Percentiles rank a stretch among this genome's conserved stretches.
phyloP scores from a whole-genome alignment of 1,139 yeast genomes.

The Lodderomyces jiufengensis region DNA sequence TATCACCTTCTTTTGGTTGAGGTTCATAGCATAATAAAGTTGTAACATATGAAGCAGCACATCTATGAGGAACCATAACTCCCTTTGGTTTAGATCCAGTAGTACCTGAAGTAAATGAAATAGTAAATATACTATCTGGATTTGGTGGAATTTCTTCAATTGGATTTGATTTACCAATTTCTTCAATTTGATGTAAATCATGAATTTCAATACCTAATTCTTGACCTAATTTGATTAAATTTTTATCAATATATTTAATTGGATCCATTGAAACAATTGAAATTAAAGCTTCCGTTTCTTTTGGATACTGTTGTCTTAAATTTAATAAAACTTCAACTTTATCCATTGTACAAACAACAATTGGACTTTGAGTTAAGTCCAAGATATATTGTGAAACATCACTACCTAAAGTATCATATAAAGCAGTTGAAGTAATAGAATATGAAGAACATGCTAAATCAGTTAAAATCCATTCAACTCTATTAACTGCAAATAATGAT shows the following conservation, averaged over 20 bases:
- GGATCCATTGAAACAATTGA: slow-evolving; percentile 35
- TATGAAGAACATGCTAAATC: slow-evolving; percentile 33
- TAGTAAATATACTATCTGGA: slow-evolving; percentile 53
- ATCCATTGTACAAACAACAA: slow-evolving; percentile 29
- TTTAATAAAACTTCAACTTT: slow-evolving; percentile 22
- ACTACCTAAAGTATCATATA: slow-evolving; percentile 34
- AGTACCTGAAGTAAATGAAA: slow-evolving; percentile 73
- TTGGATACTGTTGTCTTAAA: slow-evolving; percentile 20
- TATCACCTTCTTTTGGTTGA: slow-evolving; percentile 15
- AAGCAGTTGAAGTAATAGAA: slow-evolving; percentile 33
- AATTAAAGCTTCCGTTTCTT: slow-evolving; percentile 21
- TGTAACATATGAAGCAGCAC: slow-evolving; percentile 44
- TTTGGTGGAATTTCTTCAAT: slow-evolving; percentile 45
- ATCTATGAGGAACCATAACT: slow-evolving; percentile 52
- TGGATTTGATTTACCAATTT: slow-evolving; percentile 46
- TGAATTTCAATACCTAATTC: slow-evolving; percentile 25
- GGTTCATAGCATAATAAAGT: slow-evolving; percentile 17
- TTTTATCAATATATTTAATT: slow-evolving; percentile 10
- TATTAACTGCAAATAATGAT: slow-evolving; percentile 28
- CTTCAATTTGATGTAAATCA: slow-evolving; percentile 46
- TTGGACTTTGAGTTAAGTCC: slow-evolving; percentile 27
- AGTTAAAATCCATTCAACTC: slow-evolving; percentile 35
- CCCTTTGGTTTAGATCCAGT: slow-evolving; percentile 67
- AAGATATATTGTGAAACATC: slow-evolving; percentile 28
- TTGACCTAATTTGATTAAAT: slow-evolving; percentile 18